Evolutionary conservation across 2,329 filamentous ascomycete genomes (phyloP).

Genomic region (Pezizomycotina sp.): DNA sequence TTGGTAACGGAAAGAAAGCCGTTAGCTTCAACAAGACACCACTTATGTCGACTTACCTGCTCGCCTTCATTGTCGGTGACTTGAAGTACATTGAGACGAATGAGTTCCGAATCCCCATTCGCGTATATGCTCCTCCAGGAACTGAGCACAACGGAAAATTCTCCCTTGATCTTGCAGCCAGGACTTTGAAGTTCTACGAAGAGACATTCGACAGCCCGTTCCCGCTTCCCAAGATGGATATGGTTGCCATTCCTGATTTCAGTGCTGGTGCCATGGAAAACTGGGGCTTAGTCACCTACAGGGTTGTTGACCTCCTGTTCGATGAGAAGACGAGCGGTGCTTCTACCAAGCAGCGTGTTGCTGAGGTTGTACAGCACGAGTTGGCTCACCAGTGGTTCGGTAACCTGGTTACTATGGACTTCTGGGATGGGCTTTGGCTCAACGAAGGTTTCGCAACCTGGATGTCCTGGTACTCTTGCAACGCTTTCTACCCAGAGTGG

Average conservation of each 20-base stretch:
- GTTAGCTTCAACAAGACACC: slow-evolving; percentile 87
- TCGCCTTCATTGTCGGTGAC: slow-evolving; percentile 87
- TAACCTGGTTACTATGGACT: slow-evolving; percentile 94
- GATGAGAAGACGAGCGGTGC: slow-evolving; percentile 86
- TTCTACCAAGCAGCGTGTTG: slow-evolving; percentile 77
- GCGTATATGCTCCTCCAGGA: slow-evolving; percentile 84
- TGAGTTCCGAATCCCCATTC: slow-evolving; percentile 75
- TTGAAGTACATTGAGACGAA: slow-evolving; percentile 88
- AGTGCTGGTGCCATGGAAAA: slow-evolving; percentile 96
- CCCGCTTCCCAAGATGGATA: slow-evolving; percentile 85
- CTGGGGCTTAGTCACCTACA: slow-evolving; percentile 91
- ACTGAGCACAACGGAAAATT: slow-evolving; percentile 80
- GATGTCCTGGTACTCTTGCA: slow-evolving; percentile 91
- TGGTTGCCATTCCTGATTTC: slow-evolving; percentile 92
- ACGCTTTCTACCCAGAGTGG: slow-evolving; percentile 93
- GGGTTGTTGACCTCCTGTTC: slow-evolving; percentile 74
- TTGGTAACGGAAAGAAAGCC: slow-evolving; percentile 57
- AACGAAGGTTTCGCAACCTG: slow-evolving; percentile 86
- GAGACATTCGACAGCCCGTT: slow-evolving; percentile 80
- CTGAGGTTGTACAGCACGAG: slow-evolving; percentile 92
- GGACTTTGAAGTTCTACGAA: slow-evolving; percentile 85
- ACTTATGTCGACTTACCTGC: slow-evolving; percentile 86
- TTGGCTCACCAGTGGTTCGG: slow-evolving; percentile 97
- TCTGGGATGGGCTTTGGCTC: slow-evolving; percentile 94
- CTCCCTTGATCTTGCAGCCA: slow-evolving; percentile 74